Conservation (phyloP, 345 rosid genomes). For the Euphorbia lathyris region DNA sequence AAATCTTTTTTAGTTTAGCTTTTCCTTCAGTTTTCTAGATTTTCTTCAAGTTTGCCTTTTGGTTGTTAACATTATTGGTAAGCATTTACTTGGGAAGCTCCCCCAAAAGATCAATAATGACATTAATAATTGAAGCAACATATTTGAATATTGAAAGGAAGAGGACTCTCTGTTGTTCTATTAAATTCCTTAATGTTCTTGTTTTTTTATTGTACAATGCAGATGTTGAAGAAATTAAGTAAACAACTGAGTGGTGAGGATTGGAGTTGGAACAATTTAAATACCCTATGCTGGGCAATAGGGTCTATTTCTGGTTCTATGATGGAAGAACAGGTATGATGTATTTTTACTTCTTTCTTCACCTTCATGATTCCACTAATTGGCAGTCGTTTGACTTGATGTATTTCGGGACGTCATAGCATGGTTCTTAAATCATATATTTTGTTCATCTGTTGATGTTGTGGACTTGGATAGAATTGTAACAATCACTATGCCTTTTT, state of each 20-base stretch:
- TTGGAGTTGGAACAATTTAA: conserved; percentile 96
- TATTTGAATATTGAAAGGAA: neutral
- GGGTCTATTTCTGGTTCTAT: conserved; percentile 99
- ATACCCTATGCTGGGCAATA: conserved; percentile 98
- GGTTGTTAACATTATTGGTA: neutral
- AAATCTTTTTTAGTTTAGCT: neutral
- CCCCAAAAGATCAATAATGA: neutral
- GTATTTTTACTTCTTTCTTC: neutral
- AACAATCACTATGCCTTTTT: neutral
- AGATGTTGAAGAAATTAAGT: conserved; percentile 95
- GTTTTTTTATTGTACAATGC: conserved; percentile 9
- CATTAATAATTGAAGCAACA: neutral
- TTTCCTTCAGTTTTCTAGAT: neutral
- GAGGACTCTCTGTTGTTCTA: neutral
- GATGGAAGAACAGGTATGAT: conserved; percentile 93
- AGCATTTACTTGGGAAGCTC: neutral
- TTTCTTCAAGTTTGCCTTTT: neutral
- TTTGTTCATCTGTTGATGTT: neutral
- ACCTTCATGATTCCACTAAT: neutral
- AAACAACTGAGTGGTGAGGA: conserved; percentile 97
- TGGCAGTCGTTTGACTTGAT: neutral
- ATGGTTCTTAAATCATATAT: neutral
- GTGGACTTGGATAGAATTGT: neutral
- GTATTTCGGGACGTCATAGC: neutral
- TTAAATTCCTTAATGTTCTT: neutral